Percentiles rank a stretch among this genome's conserved stretches.
Evolutionary conservation across 164 flowering plant genomes (phyloP).

Genomic region (Amborella trichopoda): DNA sequence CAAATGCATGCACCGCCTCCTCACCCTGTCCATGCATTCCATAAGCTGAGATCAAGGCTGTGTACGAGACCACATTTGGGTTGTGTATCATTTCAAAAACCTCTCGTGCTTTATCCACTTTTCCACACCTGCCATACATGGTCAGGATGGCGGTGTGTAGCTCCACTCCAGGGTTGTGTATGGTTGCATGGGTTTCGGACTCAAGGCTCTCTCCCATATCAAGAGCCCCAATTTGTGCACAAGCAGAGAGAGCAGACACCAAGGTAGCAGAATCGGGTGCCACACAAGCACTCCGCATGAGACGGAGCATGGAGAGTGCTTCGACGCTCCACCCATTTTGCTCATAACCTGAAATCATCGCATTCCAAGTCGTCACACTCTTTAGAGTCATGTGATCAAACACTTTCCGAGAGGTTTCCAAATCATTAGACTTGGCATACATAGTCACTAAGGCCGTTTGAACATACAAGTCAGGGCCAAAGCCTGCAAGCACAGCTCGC

Average conservation of each 20-base stretch:
- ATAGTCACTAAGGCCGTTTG: constrained; percentile 42
- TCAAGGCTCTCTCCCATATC: constrained; percentile 48
- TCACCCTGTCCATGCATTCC: constrained; percentile 59
- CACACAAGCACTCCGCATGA: constrained; percentile 28
- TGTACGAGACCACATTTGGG: constrained; percentile 57
- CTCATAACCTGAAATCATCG: constrained; percentile 66
- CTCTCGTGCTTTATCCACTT: constrained; percentile 37
- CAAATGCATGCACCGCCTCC: constrained; percentile 39
- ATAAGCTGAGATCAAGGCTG: constrained; percentile 73
- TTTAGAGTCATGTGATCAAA: constrained; percentile 57
- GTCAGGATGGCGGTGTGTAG: constrained; percentile 52
- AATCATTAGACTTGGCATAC: constrained; percentile 37
- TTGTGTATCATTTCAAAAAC: constrained; percentile 48
- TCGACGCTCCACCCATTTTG: constrained; percentile 52
- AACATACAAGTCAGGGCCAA: constrained; percentile 36
- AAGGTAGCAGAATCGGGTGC: constrained; percentile 50
- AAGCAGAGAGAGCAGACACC: constrained; percentile 51
- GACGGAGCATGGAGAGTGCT: constrained; percentile 33
- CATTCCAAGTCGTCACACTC: constrained; percentile 54
- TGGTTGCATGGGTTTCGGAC: constrained; percentile 20
- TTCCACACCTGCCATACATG: constrained; percentile 65
- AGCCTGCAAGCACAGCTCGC: constrained; percentile 40
- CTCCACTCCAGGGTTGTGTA: constrained; percentile 29
- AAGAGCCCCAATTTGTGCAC: constrained; percentile 54
- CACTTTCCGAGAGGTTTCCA: constrained; percentile 40